Evolutionary conservation across 2,329 filamentous ascomycete species (phyloP).

Genomic region (Stachybotrys echinatus): DNA sequence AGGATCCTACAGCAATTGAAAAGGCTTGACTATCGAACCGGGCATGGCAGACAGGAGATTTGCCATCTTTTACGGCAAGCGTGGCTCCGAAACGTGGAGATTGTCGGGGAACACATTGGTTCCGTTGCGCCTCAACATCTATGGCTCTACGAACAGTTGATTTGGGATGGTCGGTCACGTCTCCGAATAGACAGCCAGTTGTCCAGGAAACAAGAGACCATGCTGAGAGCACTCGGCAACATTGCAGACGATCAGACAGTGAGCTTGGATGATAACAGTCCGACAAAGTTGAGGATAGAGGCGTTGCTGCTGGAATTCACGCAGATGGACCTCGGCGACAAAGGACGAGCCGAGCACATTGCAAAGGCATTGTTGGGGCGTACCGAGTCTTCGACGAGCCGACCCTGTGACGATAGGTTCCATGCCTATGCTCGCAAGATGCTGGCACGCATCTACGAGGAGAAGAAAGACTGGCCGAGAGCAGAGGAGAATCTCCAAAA

Average conservation of each 20-base stretch:
- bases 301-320: slow-evolving; percentile 30
- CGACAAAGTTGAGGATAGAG: slow-evolving; percentile 23
- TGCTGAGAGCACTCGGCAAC: slow-evolving; percentile 22
- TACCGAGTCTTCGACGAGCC: slow-evolving; percentile 14
- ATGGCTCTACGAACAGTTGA: slow-evolving; percentile 33
- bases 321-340: slow-evolving; percentile 30
- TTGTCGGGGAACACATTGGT: slow-evolving; percentile 23
- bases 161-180: slow-evolving; percentile 30
- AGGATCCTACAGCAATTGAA: slow-evolving; percentile 24
- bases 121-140: slow-evolving; percentile 21
- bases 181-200: slow-evolving; percentile 25
- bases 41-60: slow-evolving; percentile 22
- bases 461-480: slow-evolving; percentile 21
- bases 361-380: slow-evolving; percentile 20
- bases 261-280: slow-evolving; percentile 7
- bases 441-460: slow-evolving; percentile 28
- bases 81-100: slow-evolving; percentile 30
- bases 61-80: slow-evolving; percentile 28
- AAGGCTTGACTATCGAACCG: slow-evolving; percentile 23
- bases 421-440: slow-evolving; percentile 33
- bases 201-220: slow-evolving; percentile 17
- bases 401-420: slow-evolving; percentile 25
- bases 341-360: slow-evolving; percentile 22
- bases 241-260: slow-evolving; percentile 12
- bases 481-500: slow-evolving; percentile 26